Base-by-base conservation (phyloP, 768 basidiomycete species). In the Collybiopsis luxurians region DNA sequence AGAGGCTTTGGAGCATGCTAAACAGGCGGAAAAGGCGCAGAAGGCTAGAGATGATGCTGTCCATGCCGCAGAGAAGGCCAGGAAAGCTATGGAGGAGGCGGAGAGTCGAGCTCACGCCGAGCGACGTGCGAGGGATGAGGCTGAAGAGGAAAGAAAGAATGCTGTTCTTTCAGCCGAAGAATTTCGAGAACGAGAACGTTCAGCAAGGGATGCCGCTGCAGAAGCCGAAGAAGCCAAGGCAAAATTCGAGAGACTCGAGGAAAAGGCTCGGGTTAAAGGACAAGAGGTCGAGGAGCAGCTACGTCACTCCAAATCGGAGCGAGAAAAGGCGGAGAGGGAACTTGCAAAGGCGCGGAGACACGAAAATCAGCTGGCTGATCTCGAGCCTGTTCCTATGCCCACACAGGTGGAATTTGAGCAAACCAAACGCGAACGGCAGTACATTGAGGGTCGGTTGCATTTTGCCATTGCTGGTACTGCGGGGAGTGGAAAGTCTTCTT, bases 401-500 rank as follows among this genome's bases (percentile, higher is more conserved):
- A 67, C 69, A 6, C 47, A 49, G n/a, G 58, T 52, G 17, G 70
- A 73, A 28, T 43, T 47, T 28, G 45, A 47, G 51, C 45, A 36
- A 1, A 54, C 57, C 17, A 36, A 46, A 17, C 27, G 31, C 26
- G 60, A 47, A 21, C 60, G 57, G 24, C 54, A 61, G 42, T 60
- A 64, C 53, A 34, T 27, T 11, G 68, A 73, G 17, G 67, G 63
- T 2, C 39, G 57, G 10, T 70, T 70, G 39, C 72, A 75, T 38
- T 67, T 74, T 48, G 73, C 69, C 2, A 43, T 74, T 48, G 70
- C 69, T 9, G 73, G 73, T 1, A 36, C 67, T 31, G 63, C 70
- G 2, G 72, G 71, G 4, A 66, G 70, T 19, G 72, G 73, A 36
- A 74, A 74, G 53, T 74, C 73, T 1, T 73, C 73, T 5, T 63